A percentile compares a stretch with the other conserved stretches of the same genome.
These are phyloP conservation scores for Candida andamanensis DNA, from an alignment of 805 yeast genomes.

Conservation along the genomic window DNA sequence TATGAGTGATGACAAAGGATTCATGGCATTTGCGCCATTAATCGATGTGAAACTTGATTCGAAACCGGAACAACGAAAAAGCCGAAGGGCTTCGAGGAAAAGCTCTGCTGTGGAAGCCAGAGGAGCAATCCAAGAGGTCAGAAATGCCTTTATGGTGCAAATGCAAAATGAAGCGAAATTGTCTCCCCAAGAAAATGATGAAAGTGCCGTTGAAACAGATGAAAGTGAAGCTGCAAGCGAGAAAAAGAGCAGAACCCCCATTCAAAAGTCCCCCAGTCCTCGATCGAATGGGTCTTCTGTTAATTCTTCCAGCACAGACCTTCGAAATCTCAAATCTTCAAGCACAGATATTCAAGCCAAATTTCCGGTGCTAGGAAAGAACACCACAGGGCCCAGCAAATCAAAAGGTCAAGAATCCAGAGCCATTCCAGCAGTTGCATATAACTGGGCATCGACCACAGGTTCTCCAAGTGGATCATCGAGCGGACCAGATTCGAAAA, in stretches of 20 bases:
- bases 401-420: too few species aligned
- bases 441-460: too few species aligned
- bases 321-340: too few species aligned
- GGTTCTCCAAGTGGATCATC: background rate
- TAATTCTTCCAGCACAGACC: too few species aligned
- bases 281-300: too few species aligned
- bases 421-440: too few species aligned
- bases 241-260: too few species aligned
- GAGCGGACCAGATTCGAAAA: background rate
- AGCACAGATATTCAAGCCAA: too few species aligned
- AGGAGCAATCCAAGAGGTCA: constrained; percentile 18
- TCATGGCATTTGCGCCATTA: constrained; percentile 28
- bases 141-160: constrained; percentile 16
- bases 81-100: constrained; percentile 16
- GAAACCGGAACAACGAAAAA: constrained; percentile 14
- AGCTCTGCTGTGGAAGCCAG: constrained; percentile 16
- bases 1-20: constrained; percentile 32
- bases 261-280: background rate
- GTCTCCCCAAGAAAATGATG: too few species aligned
- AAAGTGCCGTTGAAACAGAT: constrained; percentile 16
- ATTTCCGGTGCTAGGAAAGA: too few species aligned
- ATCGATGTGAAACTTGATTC: constrained; percentile 25
- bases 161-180: constrained; percentile 6
- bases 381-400: too few species aligned
- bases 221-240: constrained; percentile 24